Percentiles rank a stretch among this genome's conserved stretches.
phyloP scores from a whole-genome alignment of 257 asterid species.

The Capsicum chinense region DNA sequence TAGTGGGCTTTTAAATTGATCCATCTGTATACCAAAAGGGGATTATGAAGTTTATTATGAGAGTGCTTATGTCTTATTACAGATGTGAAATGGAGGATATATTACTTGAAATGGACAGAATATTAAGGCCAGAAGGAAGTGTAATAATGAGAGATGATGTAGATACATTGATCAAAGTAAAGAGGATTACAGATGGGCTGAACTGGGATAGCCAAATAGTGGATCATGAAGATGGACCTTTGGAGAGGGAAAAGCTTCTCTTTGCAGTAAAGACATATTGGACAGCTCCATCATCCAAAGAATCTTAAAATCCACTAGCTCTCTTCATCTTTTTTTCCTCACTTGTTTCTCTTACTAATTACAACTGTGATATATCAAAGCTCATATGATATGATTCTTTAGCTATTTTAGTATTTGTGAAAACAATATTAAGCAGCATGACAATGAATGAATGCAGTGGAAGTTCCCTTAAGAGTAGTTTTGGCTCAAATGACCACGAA shows the following conservation, averaged over 20 bases:
- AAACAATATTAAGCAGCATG: neutral
- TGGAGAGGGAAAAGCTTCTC: conserved; percentile 74
- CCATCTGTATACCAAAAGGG: neutral
- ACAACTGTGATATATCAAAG: conserved; percentile 11
- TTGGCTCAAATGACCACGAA: no score
- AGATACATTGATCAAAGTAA: conserved; percentile 65
- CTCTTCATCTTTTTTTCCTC: neutral
- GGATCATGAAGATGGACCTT: conserved; percentile 87
- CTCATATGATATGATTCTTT: neutral
- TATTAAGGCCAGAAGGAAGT: conserved; percentile 83
- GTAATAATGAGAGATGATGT: conserved; percentile 76
- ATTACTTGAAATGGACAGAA: conserved; percentile 80
- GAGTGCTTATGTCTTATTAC: neutral
- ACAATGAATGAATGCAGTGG: neutral
- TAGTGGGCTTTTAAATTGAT: neutral
- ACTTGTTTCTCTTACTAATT: neutral
- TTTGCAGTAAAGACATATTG: conserved; percentile 78
- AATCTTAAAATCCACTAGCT: conserved; percentile 21
- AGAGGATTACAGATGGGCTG: conserved; percentile 69
- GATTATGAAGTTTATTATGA: no score
- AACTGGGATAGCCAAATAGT: conserved; percentile 82
- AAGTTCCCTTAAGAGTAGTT: neutral
- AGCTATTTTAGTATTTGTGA: neutral
- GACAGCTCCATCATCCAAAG: conserved; percentile 67
- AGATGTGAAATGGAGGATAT: conserved; percentile 85